Base-by-base conservation (phyloP, 2,329 filamentous ascomycete genomes). In the Hypomyces rosellus region DNA sequence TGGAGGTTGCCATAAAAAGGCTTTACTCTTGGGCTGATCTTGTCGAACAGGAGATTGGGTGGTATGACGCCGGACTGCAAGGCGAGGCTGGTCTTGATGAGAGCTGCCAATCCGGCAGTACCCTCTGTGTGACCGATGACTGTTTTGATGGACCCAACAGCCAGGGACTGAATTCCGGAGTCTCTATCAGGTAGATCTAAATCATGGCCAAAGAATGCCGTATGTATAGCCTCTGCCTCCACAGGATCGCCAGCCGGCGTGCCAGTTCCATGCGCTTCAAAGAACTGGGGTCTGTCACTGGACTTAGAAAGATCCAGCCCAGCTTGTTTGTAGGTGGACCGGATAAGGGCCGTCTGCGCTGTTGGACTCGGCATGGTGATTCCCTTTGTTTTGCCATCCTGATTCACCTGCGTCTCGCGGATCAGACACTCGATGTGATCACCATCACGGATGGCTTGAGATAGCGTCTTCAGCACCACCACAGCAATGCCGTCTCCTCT, bases 251-350 rank as follows among this genome's bases (percentile, higher is more conserved):
- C 62, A 3, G 45, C 45, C 20, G 16, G 30, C 9, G 49, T 51
- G 1, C 49, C 49, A 20, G 49, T 51, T 8, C 49, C 49, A 18
- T 51, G 49, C 2, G 49, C 49, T n/a, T 51, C 49, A 12, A 51
- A 48, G 22, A 42, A 51, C 13, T 22, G 69, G 5, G 55, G 61
- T 3, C 70, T 62, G 15, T 64, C 58, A 7, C 56, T 25, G 4
- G 16, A 7, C 14, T 43, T 25, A 6, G 13, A 14, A 18, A 25
- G 33, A 15, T 46, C 34, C 15, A 46, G 16, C 4, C 44, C 44
- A 15, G 34, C 34, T 16, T 46, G 34, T 18, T 40, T 12, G 18
- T 47, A 47, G 1, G 22, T 40, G 7, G 4, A 3, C 8, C 45
- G 36, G 11, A 40, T 47, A 15, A 39, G 45, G 3, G 18, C 20